Conservation (phyloP, 805 yeast genomes). For the Nakazawaea wickerhamii region DNA sequence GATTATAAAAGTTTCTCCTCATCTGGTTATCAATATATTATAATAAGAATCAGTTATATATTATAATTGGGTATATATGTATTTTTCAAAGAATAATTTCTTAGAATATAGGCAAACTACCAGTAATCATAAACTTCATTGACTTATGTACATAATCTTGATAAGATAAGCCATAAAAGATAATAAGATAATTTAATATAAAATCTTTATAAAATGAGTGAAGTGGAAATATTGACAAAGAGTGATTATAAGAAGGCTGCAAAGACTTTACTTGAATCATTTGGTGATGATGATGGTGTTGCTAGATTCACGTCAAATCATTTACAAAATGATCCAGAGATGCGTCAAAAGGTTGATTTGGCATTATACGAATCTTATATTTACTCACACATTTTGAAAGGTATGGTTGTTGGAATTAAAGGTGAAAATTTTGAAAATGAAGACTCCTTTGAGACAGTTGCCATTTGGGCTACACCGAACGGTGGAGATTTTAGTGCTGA, state of each 20-base stretch:
- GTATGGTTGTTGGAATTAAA: constrained; percentile 44
- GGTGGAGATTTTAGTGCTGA: constrained; percentile 30
- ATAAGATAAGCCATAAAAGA: background rate
- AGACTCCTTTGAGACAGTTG: constrained; percentile 45
- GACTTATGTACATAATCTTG: background rate
- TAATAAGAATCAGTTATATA: too few relatives aligned
- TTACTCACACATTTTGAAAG: constrained; percentile 43
- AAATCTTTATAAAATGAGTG: background rate
- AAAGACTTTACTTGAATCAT: constrained; percentile 27
- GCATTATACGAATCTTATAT: constrained; percentile 46
- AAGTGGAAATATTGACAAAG: constrained; percentile 24
- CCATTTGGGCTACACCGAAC: constrained; percentile 48
- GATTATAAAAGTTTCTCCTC: too few relatives aligned
- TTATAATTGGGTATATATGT: constrained; percentile 5
- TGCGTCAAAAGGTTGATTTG: constrained; percentile 29
- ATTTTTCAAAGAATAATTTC: constrained; percentile 10
- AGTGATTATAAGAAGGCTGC: constrained; percentile 31
- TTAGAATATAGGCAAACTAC: constrained; percentile 12
- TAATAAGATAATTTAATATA: background rate
- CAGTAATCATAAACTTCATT: constrained; percentile 12
- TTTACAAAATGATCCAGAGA: constrained; percentile 27
- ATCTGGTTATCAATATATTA: too few relatives aligned
- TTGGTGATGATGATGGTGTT: constrained; percentile 29
- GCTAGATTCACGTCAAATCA: constrained; percentile 26
- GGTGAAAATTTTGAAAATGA: constrained; percentile 31